Evolutionary conservation across 2,329 filamentous ascomycete genomes (phyloP).

Genomic region (Phialocephala subalpina): DNA sequence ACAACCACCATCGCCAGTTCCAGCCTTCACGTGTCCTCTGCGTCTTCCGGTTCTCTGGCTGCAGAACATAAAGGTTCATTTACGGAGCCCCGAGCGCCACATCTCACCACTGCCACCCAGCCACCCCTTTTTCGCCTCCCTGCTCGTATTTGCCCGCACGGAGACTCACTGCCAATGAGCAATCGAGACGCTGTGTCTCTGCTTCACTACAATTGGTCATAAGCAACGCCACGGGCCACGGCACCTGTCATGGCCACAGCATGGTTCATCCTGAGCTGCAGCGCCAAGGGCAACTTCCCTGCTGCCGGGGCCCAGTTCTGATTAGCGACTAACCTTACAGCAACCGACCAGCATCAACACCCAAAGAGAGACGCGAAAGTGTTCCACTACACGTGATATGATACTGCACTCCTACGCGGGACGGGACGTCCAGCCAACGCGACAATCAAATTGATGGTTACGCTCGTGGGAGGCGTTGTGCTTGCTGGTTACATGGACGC

Average conservation of each 20-base stretch:
- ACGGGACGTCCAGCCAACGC: not conserved
- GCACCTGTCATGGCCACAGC: not conserved
- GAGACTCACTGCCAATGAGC: not conserved
- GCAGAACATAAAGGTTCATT: not conserved
- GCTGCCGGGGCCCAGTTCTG: not conserved
- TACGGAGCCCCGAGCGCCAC: not conserved
- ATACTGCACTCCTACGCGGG: not conserved
- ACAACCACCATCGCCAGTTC: not conserved
- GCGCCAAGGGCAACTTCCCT: not conserved
- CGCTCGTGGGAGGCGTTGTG: not conserved
- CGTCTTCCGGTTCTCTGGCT: not conserved
- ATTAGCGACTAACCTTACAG: not conserved
- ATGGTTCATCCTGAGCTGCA: not conserved
- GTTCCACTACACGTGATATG: not conserved
- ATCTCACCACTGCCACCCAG: not conserved
- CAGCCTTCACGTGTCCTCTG: not conserved
- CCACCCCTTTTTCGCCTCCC: too few relatives aligned
- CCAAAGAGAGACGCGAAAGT: not conserved
- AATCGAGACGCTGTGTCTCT: not conserved
- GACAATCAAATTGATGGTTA: not conserved
- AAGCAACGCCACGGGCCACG: not conserved
- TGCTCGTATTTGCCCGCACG: not conserved
- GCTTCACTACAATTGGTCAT: conserved; percentile 4
- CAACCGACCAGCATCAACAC: not conserved
- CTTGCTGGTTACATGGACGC: conserved; percentile 1